Percentiles rank a stretch among this genome's conserved stretches.
phyloP scores from a whole-genome alignment of 208 protist genomes.

The Polymyxa betae region DNA sequence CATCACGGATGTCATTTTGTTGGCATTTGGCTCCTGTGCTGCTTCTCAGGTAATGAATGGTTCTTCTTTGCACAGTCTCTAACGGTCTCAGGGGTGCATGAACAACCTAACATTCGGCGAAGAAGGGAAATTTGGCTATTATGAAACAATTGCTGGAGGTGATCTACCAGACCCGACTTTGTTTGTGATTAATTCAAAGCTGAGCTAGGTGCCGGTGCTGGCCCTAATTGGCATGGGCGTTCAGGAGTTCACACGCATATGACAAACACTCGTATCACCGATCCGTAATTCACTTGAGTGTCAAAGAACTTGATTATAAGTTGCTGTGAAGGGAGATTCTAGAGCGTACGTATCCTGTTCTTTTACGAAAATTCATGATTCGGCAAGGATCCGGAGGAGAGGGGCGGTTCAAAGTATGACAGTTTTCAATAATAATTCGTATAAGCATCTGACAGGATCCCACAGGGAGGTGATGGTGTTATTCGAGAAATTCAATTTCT shows the following conservation, averaged over 20 bases:
- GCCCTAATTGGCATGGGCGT: constrained; percentile 79
- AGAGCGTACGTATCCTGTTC: constrained; percentile 79
- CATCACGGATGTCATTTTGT: constrained; percentile 89
- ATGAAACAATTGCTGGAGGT: constrained; percentile 90
- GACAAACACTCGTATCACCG: constrained; percentile 93
- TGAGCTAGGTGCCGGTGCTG: constrained; percentile 81
- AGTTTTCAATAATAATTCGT: not conserved
- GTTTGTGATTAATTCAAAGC: not conserved
- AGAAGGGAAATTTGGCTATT: constrained; percentile 80
- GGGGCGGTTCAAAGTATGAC: not conserved
- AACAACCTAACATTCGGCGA: constrained; percentile 95
- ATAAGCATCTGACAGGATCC: constrained; percentile 66
- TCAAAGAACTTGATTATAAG: constrained; percentile 24
- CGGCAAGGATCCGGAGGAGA: constrained; percentile 80
- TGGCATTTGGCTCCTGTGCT: constrained; percentile 83
- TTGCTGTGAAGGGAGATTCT: not conserved
- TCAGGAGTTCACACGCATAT: constrained; percentile 91
- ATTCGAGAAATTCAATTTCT: constrained; percentile 84
- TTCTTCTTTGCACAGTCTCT: not conserved
- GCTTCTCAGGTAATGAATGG: constrained; percentile 75
- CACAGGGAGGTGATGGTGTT: constrained; percentile 86
- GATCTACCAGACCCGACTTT: not conserved
- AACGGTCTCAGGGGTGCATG: constrained; percentile 80
- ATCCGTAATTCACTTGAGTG: constrained; percentile 82
- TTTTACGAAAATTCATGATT: constrained; percentile 82